Base-by-base conservation (phyloP, 768 basidiomycete species). In the Tubosaeta sp. region DNA sequence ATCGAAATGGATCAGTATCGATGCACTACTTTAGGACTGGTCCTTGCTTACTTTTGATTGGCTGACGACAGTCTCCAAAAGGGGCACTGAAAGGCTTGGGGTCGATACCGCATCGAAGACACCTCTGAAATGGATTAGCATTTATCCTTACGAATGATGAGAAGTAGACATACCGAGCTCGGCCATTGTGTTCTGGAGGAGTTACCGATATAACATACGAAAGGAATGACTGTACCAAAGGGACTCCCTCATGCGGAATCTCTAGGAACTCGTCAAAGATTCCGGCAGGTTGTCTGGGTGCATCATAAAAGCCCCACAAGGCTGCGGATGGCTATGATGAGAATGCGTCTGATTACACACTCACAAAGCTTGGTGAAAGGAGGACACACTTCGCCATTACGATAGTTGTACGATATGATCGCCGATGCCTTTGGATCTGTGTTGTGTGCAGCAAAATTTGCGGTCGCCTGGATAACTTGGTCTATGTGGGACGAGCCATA, bases 271-370 rank as follows among this genome's bases (percentile, higher is more conserved):
- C 56, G 6, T 66, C 65, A 51, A 62, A 60, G 8, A 61, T 39
- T 1, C 65, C 59, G 12, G 44, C 5, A 9, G 59, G 65, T 13
- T 49, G 59, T 12, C 41, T 38, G 4, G 58, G 81, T 1, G 58
- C 78, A 55, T 85, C 79, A 56, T 85, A 85, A 61, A 86, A 85
- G 8, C 84, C 22, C 6, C 17, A 16, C 8, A 38, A 17, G 37
- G 17, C n/a, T n/a, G 7, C 37, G 10, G 37, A 17, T 38, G n/a
- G 37, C 37, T 38, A 38, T 2, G 34, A 19, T 19, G 9, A 37
- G 22, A 22, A 9, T n/a, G 1, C 10, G 8, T 19, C 17, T 6
- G 10, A 38, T 19, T 8, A 9, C 17, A 10, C 17, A 9, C 19
- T 38, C 17, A 38, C n/a, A 12, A 37, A 37, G 1, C 35, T 37